phyloP scores from a whole-genome alignment of 352 stramenopile genomes.

The Elongisporangium prolatum region DNA sequence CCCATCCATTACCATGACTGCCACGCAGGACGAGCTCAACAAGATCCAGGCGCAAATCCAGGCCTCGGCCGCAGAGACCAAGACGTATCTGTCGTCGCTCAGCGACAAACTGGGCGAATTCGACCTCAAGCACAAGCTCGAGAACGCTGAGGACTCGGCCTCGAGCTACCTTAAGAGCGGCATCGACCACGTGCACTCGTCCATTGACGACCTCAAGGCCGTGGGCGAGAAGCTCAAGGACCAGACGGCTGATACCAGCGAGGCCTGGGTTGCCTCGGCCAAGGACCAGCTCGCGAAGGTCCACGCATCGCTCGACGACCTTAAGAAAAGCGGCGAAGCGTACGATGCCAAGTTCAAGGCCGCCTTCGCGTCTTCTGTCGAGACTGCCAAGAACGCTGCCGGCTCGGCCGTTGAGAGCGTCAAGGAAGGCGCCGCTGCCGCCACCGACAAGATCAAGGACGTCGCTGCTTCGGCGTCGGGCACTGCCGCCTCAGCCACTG shows the following conservation, averaged over 20 bases:
- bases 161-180: slow-evolving; percentile 7
- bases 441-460: slow-evolving; percentile 1
- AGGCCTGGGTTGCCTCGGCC: slow-evolving; percentile 1
- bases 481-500: background rate
- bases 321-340: slow-evolving; percentile 11
- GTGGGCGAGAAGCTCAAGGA: slow-evolving; percentile 18
- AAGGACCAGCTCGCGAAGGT: slow-evolving; percentile 7
- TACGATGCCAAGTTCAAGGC: slow-evolving; percentile 18
- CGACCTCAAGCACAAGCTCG: slow-evolving; percentile 3
- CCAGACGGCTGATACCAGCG: slow-evolving; percentile 8
- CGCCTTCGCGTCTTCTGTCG: slow-evolving; percentile 1
- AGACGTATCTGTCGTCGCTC: slow-evolving; percentile 10
- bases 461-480: background rate
- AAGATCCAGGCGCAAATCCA: slow-evolving; percentile 16
- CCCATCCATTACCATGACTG: background rate
- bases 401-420: slow-evolving; percentile 15
- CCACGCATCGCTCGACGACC: slow-evolving; percentile 1
- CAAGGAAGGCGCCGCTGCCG: slow-evolving; percentile 5
- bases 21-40: slow-evolving; percentile 14
- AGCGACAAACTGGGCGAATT: slow-evolving; percentile 19
- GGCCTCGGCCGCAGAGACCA: slow-evolving; percentile 25
- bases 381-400: slow-evolving; percentile 9
- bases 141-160: background rate
- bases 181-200: slow-evolving; percentile 12
- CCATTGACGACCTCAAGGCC: slow-evolving; percentile 8